Evolutionary conservation across 2,329 filamentous ascomycete genomes (phyloP).

Genomic region (Ceratocystis huliohia): DNA sequence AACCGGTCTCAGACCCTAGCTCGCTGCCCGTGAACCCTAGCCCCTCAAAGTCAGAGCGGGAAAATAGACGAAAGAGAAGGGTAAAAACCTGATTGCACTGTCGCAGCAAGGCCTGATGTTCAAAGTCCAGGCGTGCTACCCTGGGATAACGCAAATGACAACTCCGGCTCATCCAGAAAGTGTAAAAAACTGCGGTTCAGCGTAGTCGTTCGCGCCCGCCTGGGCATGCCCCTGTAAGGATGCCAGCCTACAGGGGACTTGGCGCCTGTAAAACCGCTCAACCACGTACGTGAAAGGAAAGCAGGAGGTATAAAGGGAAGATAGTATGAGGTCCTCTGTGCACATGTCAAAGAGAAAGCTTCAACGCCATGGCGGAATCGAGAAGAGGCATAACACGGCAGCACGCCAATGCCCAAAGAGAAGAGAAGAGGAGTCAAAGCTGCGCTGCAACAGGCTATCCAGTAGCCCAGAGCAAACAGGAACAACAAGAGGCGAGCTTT

Average conservation of each 20-base stretch:
- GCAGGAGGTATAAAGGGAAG: not conserved
- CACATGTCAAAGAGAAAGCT: not conserved
- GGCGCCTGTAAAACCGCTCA: not conserved
- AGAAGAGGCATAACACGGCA: no score
- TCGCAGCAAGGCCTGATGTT: not conserved
- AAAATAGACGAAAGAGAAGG: not conserved
- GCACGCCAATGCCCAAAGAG: not conserved
- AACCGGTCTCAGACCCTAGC: constrained; percentile 8
- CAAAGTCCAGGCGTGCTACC: not conserved
- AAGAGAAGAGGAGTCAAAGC: not conserved
- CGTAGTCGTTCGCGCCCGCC: not conserved
- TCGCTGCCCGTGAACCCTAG: not conserved
- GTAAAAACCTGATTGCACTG: constrained; percentile 1
- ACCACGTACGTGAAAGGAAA: not conserved
- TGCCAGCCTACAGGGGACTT: not conserved
- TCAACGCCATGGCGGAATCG: not conserved
- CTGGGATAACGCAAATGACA: no score
- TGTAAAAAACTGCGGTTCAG: not conserved
- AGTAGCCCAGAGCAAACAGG: not conserved
- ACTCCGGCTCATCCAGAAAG: not conserved
- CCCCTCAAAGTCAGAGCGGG: not conserved
- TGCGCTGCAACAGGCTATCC: not conserved
- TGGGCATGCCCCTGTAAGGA: not conserved
- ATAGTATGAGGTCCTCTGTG: not conserved
- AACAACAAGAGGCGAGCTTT: not conserved